Base-by-base conservation (phyloP, 1,284 basidiomycete species). In the Coniferiporia weirii region DNA sequence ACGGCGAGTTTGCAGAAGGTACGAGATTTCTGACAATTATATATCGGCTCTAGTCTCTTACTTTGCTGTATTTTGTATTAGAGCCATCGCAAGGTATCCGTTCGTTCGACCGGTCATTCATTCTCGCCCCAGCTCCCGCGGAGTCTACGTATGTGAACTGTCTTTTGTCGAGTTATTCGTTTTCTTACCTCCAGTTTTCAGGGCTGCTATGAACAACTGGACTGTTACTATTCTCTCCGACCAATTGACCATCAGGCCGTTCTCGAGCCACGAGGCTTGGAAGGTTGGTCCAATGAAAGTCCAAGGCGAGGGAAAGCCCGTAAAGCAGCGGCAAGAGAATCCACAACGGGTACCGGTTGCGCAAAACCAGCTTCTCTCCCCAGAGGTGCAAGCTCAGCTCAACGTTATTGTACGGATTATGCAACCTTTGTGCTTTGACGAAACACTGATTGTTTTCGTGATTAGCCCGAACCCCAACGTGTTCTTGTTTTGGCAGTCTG, bases 1-100 rank as follows among this genome's bases (percentile, higher is more conserved):
- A 98, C 70, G 96, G 96, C 6, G 88, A 98, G 70, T 97, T 95
- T 69, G 79, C 80, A 53, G 96, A 99, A 80, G 77, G 94, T 94
- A 67, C 57, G 13, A 27, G 27, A 2, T 49, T 19, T 50, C 38
- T 12, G 15, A 40, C 38, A 15, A 9, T 10, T 40, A 10, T 9
- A 40, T 12, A 12, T 40, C 15, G 9, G 3, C 15, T 40, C 15
- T 40, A 12, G 9, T 49, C 34, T 34, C 44, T 46, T 62, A 51
- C 62, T 17, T 20, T 46, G n/a, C 63, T 7, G 9, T 55, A 66
- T 47, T 56, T 60, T 57, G 2, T 27, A 2, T 27, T 65, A 88
- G 85, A 77, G 56, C 77, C 76, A 43, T 73, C 76, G 10, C 74
- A 76, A 63, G 94, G 93, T 8, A 76, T 94, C 27, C 85, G 96